These are phyloP conservation scores for Buxus sempervirens DNA, from an alignment of 164 flowering plant species.

Conservation along the genomic window DNA sequence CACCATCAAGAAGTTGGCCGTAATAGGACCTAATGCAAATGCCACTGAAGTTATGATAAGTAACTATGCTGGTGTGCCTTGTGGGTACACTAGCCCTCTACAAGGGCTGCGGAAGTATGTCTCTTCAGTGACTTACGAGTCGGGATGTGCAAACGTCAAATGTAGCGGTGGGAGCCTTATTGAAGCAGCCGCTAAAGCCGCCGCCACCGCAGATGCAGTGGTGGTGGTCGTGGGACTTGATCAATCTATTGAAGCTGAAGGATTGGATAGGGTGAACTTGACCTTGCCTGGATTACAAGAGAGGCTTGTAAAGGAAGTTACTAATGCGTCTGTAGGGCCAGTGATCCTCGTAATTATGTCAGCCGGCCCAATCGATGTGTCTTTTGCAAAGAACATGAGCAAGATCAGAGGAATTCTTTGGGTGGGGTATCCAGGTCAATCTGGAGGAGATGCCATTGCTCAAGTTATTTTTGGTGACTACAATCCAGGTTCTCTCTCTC, in stretches of 20 bases:
- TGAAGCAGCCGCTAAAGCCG: slow-evolving; percentile 38
- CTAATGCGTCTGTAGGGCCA: slow-evolving; percentile 36
- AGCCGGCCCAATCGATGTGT: slow-evolving; percentile 66
- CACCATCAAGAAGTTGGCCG: slow-evolving; percentile 29
- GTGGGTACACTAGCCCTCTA: slow-evolving; percentile 53
- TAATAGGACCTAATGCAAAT: slow-evolving; percentile 69
- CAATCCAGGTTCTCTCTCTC: slow-evolving; percentile 77
- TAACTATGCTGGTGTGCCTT: slow-evolving; percentile 67
- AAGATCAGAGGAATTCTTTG: slow-evolving; percentile 55
- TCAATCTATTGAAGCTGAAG: slow-evolving; percentile 60
- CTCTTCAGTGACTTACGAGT: slow-evolving; percentile 16
- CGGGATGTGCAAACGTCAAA: slow-evolving; percentile 42
- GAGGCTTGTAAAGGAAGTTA: slow-evolving; percentile 42
- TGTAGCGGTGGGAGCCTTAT: slow-evolving; percentile 31
- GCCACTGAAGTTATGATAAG: slow-evolving; percentile 52
- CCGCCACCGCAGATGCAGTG: slow-evolving; percentile 40
- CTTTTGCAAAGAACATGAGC: slow-evolving; percentile 34
- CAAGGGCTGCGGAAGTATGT: slow-evolving; percentile 40
- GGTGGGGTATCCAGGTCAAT: slow-evolving; percentile 78
- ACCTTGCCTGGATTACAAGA: slow-evolving; percentile 64
- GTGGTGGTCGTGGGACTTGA: slow-evolving; percentile 61
- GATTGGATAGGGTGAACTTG: slow-evolving; percentile 45
- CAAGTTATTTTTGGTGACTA: slow-evolving; percentile 60
- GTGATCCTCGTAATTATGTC: slow-evolving; percentile 61
- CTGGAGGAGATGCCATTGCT: slow-evolving; percentile 69